Evolutionary conservation across 768 basidiomycete genomes (phyloP).

Genomic region (Pleurotus djamor): DNA sequence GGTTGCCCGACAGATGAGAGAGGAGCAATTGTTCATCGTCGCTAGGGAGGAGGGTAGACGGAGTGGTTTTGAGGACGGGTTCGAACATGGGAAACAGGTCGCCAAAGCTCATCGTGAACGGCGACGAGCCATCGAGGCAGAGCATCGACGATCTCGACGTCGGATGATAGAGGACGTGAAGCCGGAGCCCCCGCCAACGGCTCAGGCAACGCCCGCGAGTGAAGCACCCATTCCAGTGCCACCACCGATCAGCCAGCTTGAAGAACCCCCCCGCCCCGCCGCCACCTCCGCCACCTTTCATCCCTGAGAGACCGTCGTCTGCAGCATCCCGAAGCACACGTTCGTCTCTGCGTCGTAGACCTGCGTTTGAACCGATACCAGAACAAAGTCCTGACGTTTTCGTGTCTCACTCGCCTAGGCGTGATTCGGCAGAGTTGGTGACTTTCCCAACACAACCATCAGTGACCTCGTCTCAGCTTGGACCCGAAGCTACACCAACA

Average conservation of each 20-base stretch:
- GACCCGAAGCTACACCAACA: conserved; percentile 1
- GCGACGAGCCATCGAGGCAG: neutral
- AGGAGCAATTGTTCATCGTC: conserved; percentile 1
- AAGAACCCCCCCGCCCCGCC: neutral
- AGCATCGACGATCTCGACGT: neutral
- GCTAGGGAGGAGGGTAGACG: conserved; percentile 4
- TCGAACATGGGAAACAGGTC: conserved; percentile 3
- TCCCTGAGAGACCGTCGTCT: neutral
- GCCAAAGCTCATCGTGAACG: neutral
- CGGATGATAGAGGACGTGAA: neutral
- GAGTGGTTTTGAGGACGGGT: conserved; percentile 3
- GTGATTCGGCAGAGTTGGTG: neutral
- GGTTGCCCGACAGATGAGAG: neutral
- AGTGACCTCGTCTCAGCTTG: conserved; percentile 2
- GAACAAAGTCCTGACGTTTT: conserved; percentile 5
- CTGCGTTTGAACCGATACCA: neutral
- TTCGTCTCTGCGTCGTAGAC: neutral
- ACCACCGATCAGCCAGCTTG: neutral
- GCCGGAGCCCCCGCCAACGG: neutral
- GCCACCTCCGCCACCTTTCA: neutral
- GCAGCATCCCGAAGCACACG: neutral
- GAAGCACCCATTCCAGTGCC: conserved; percentile 1
- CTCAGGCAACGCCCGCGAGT: neutral
- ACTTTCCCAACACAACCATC: conserved; percentile 4
- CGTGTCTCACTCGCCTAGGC: neutral